Evolutionary conservation across 192 early-diverging fungal genomes (phyloP).

Genomic region (Allomyces javanicus): DNA sequence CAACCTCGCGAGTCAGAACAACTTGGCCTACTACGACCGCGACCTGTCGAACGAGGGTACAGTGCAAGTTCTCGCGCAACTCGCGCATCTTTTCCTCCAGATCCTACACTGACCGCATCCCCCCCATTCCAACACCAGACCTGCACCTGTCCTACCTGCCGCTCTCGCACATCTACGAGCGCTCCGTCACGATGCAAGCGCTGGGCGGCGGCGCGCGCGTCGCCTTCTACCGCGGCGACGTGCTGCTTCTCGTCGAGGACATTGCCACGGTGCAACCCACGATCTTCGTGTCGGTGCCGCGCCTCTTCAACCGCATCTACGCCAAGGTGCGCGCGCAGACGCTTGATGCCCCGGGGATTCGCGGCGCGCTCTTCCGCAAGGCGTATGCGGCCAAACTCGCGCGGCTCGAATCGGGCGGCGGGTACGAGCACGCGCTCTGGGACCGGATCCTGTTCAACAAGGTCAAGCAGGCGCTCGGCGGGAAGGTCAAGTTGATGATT

Average conservation of each 20-base stretch:
- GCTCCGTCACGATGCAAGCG: conserved; percentile 29
- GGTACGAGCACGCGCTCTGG: conserved; percentile 61
- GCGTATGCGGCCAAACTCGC: conserved; percentile 35
- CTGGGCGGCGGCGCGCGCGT: conserved; percentile 37
- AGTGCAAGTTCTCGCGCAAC: too few species aligned
- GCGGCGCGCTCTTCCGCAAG: conserved; percentile 31
- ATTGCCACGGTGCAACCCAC: conserved; percentile 61
- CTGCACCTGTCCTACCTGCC: conserved; percentile 52
- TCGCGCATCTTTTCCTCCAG: conserved; percentile 6
- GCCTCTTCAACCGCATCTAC: conserved; percentile 75
- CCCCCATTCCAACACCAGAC: conserved; percentile 15
- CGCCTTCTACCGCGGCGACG: conserved; percentile 62
- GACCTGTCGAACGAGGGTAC: conserved; percentile 4
- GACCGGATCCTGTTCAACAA: conserved; percentile 77
- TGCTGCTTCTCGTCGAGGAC: conserved; percentile 56
- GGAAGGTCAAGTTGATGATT: conserved; percentile 37
- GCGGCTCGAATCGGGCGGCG: conserved; percentile 38
- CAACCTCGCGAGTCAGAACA: conserved; percentile 28
- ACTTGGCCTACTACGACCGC: neutral
- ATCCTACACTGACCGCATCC: conserved; percentile 15
- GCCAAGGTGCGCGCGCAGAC: conserved; percentile 45
- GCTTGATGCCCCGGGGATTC: conserved; percentile 33
- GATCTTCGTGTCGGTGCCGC: conserved; percentile 62
- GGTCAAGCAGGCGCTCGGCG: conserved; percentile 58
- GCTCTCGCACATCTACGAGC: conserved; percentile 71